Evolutionary conservation across 176 grass and related monocot genomes (phyloP).

Genomic region (Alopecurus myosuroides): DNA sequence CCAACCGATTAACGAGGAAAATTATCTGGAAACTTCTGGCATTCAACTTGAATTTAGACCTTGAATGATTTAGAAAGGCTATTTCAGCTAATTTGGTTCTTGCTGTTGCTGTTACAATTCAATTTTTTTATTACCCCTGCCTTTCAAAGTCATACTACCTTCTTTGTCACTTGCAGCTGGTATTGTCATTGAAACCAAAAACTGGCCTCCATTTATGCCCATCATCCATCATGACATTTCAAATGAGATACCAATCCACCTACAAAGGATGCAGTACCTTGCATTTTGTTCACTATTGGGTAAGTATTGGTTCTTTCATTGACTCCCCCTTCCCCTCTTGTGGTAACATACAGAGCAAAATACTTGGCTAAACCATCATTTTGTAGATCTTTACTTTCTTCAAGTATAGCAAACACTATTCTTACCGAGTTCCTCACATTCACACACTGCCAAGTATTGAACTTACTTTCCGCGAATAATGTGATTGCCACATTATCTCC

Average conservation of each 20-base stretch:
- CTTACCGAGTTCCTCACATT: not conserved
- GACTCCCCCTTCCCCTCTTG: not conserved
- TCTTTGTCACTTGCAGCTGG: conserved; percentile 63
- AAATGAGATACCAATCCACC: conserved; percentile 87
- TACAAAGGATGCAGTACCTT: conserved; percentile 85
- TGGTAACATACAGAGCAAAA: not conserved
- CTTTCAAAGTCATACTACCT: conserved; percentile 3
- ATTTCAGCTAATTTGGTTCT: conserved; percentile 10
- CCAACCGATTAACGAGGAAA: not conserved
- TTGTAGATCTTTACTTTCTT: not conserved
- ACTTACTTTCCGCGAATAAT: not conserved
- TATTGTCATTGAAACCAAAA: conserved; percentile 87
- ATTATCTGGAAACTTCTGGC: not conserved
- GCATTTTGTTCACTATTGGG: conserved; percentile 92
- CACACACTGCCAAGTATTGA: not conserved
- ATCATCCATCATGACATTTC: conserved; percentile 98
- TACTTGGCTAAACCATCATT: not conserved
- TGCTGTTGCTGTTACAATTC: not conserved
- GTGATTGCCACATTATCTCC: not conserved
- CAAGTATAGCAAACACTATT: not conserved
- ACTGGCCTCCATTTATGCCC: conserved; percentile 92
- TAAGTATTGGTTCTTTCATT: conserved; percentile 24
- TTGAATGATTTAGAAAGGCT: not conserved
- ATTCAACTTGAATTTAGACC: not conserved
- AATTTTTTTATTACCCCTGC: not conserved